phyloP scores from a whole-genome alignment of 2,329 filamentous ascomycete genomes.

The Hymenoscyphus salicellus region DNA sequence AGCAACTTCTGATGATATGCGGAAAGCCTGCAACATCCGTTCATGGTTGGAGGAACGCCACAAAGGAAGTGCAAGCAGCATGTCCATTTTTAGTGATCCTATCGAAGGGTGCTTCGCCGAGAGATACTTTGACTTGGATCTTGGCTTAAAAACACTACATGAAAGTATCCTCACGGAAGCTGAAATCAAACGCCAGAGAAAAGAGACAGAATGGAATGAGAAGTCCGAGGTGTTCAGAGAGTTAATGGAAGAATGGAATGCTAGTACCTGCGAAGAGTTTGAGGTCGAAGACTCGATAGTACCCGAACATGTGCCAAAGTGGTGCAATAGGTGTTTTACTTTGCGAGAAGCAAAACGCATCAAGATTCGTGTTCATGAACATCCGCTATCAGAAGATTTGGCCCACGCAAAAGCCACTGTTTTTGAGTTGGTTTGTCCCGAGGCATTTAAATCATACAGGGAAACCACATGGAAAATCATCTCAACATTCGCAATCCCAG shows the following conservation, averaged over 20 bases:
- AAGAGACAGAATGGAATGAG: too few relatives aligned
- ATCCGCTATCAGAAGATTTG: slow-evolving; percentile 44
- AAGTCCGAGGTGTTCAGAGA: too few relatives aligned
- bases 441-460: slow-evolving; percentile 47
- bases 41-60: slow-evolving; percentile 45
- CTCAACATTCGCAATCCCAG: slow-evolving; percentile 36
- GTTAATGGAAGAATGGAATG: too few relatives aligned
- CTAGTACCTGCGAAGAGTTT: too few relatives aligned
- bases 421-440: slow-evolving; percentile 51
- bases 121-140: slow-evolving; percentile 35
- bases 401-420: slow-evolving; percentile 43
- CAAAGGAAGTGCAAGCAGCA: slow-evolving; percentile 14
- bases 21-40: slow-evolving; percentile 49
- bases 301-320: too few relatives aligned
- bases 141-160: too few relatives aligned
- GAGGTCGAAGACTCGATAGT: too few relatives aligned
- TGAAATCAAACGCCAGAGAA: too few relatives aligned
- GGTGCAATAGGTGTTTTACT: slow-evolving; percentile 46
- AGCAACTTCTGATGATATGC: slow-evolving; percentile 45
- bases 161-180: too few relatives aligned
- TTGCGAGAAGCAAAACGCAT: slow-evolving; percentile 39
- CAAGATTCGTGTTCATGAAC: slow-evolving; percentile 47
- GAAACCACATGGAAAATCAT: slow-evolving; percentile 51
- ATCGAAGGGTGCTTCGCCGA: slow-evolving; percentile 36
- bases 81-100: slow-evolving; percentile 48